Conservation (phyloP, 1,284 basidiomycete genomes). For the Afroboletus lepidellus region DNA sequence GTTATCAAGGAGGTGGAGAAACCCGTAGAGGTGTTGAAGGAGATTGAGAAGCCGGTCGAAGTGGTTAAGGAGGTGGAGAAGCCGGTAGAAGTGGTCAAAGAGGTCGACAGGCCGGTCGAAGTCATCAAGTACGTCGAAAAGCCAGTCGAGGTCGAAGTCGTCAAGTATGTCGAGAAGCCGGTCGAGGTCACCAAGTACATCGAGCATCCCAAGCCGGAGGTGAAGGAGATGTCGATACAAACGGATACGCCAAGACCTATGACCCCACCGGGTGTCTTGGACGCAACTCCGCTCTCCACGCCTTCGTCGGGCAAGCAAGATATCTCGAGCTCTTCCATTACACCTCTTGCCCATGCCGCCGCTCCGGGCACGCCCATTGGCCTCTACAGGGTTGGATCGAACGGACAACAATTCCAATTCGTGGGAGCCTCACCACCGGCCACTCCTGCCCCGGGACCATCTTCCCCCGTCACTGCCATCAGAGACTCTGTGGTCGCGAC, state of each 20-base stretch:
- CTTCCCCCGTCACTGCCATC: conserved; percentile 44
- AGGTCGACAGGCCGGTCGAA: conserved; percentile 27
- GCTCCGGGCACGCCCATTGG: conserved; percentile 31
- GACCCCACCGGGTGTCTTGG: conserved; percentile 33
- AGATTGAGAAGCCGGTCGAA: conserved; percentile 30
- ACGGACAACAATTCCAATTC: conserved; percentile 73
- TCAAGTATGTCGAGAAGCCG: conserved; percentile 32
- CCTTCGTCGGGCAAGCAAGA: conserved; percentile 31
- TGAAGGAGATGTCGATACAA: conserved; percentile 73
- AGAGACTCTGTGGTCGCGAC: conserved; percentile 40
- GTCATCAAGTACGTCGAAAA: conserved; percentile 30
- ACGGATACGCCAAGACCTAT: conserved; percentile 68
- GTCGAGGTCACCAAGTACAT: conserved; percentile 30
- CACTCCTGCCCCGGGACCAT: conserved; percentile 26
- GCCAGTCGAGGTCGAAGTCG: conserved; percentile 22
- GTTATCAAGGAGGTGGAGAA: conserved; percentile 29
- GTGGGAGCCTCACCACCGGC: conserved; percentile 43
- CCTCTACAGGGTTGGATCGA: conserved; percentile 57
- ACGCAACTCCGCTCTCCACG: conserved; percentile 23
- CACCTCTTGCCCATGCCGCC: conserved; percentile 24
- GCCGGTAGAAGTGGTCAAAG: conserved; percentile 26
- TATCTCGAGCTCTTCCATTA: conserved; percentile 30
- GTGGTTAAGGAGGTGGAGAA: conserved; percentile 34
- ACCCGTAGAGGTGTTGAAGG: conserved; percentile 20
- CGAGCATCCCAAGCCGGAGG: conserved; percentile 53